Percentiles rank a stretch among this genome's conserved stretches.
Evolutionary conservation across 2,329 filamentous ascomycete species (phyloP).

Genomic region (Polychaeton citri): DNA sequence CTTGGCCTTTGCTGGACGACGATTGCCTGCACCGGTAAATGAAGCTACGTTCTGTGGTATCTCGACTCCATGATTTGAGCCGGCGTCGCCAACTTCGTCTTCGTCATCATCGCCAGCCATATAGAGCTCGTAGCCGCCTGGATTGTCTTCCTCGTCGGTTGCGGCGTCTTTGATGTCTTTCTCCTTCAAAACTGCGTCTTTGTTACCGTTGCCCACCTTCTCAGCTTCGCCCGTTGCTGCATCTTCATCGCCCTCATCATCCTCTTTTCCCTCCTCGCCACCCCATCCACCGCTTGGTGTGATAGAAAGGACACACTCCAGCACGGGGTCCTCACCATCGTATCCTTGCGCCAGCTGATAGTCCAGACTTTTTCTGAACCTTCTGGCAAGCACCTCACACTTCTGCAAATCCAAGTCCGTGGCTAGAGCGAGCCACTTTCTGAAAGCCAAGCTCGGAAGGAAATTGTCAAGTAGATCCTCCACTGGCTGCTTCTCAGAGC

Average conservation of each 20-base stretch:
- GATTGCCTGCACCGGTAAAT: slow-evolving; percentile 34
- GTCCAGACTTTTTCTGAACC: slow-evolving; percentile 76
- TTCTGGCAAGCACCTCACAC: slow-evolving; percentile 66
- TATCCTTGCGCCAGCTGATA: slow-evolving; percentile 89
- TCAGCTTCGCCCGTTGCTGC: slow-evolving; percentile 23
- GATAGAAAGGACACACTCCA: slow-evolving; percentile 78
- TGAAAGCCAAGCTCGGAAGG: slow-evolving; percentile 73
- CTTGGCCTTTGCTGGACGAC: slow-evolving; percentile 20
- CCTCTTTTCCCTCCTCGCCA: slow-evolving; percentile 46
- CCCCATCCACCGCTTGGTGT: slow-evolving; percentile 82
- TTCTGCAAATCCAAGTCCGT: slow-evolving; percentile 63
- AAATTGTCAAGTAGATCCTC: slow-evolving; percentile 70
- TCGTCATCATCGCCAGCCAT: slow-evolving; percentile 70
- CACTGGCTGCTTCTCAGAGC: slow-evolving; percentile 38
- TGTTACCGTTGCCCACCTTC: slow-evolving; percentile 16
- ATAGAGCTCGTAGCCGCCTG: slow-evolving; percentile 77
- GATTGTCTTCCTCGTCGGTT: slow-evolving; percentile 42
- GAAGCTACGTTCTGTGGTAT: slow-evolving; percentile 23
- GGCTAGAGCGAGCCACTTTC: slow-evolving; percentile 74
- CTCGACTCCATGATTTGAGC: slow-evolving; percentile 25
- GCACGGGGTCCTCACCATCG: slow-evolving; percentile 53
- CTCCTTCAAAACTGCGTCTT: slow-evolving; percentile 15
- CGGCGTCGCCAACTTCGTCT: slow-evolving; percentile 36
- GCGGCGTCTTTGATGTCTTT: slow-evolving; percentile 17
- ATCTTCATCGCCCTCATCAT: slow-evolving; percentile 26